phyloP scores from a whole-genome alignment of 192 early-diverging fungal genomes.

The Backusella sp. region DNA sequence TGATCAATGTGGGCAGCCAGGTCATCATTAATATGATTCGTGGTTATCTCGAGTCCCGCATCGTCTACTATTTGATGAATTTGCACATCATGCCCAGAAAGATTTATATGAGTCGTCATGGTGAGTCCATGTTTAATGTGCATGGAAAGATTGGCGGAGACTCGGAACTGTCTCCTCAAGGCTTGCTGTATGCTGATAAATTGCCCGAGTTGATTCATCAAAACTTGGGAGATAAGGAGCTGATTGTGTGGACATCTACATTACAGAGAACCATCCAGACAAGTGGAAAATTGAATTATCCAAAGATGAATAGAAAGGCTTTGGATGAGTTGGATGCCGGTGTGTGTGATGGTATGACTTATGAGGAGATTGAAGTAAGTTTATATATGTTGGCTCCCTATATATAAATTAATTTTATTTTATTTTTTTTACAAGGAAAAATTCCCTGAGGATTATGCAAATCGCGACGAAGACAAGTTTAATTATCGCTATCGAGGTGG shows the following conservation, averaged over 20 bases:
- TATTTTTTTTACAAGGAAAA: slow-evolving; percentile 41
- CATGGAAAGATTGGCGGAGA: slow-evolving; percentile 94
- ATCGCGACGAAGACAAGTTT: slow-evolving; percentile 97
- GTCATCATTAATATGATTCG: slow-evolving; percentile 93
- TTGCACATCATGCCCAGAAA: slow-evolving; percentile 92
- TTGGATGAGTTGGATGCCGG: slow-evolving; percentile 98
- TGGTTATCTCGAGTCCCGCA: slow-evolving; percentile 93
- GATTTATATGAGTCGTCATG: slow-evolving; percentile 92
- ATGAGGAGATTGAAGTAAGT: slow-evolving; percentile 92
- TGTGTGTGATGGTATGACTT: slow-evolving; percentile 97
- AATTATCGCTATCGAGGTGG: slow-evolving; percentile 79
- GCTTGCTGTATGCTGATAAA: slow-evolving; percentile 79
- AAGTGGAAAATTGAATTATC: slow-evolving; percentile 71
- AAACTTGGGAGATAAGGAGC: slow-evolving; percentile 68
- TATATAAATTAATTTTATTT: not conserved
- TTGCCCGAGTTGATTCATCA: slow-evolving; percentile 81
- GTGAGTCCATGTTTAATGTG: slow-evolving; percentile 94
- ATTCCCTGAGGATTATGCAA: slow-evolving; percentile 93
- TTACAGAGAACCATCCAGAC: slow-evolving; percentile 93
- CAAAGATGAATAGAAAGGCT: slow-evolving; percentile 95
- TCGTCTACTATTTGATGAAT: slow-evolving; percentile 99
- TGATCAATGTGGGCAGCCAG: slow-evolving; percentile 90
- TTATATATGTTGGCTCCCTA: no score
- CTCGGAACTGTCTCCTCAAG: slow-evolving; percentile 82
- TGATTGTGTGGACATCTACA: slow-evolving; percentile 97